phyloP scores from a whole-genome alignment of 257 asterid genomes.

The Fraxinus quadrangulata region DNA sequence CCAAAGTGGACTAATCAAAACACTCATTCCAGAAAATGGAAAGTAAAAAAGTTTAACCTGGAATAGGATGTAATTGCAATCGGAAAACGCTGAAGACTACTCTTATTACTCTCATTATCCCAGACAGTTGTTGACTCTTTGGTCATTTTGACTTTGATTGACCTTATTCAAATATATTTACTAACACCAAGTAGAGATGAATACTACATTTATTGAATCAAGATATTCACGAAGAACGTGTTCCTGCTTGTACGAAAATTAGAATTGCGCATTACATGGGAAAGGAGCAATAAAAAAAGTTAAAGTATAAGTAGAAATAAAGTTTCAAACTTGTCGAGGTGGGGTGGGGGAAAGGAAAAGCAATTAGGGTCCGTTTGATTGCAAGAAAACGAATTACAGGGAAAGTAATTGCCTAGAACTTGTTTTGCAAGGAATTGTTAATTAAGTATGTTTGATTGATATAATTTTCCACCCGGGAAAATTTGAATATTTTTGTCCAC shows the following conservation, averaged over 20 bases:
- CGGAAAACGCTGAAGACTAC: background rate
- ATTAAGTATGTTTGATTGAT: no score
- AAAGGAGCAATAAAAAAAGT: background rate
- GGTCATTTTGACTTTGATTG: background rate
- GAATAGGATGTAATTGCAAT: background rate
- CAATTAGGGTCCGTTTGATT: no score
- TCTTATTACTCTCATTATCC: background rate
- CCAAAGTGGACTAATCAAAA: background rate
- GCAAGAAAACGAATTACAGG: no score
- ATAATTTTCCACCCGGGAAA: no score
- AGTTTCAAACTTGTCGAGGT: no score
- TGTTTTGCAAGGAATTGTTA: no score
- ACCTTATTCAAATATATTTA: background rate
- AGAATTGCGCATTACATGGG: slow-evolving; percentile 3
- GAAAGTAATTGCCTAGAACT: no score
- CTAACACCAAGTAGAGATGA: background rate
- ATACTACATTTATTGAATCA: background rate
- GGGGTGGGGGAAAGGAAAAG: no score
- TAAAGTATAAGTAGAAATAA: slow-evolving; percentile 1
- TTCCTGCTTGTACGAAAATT: background rate
- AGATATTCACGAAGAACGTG: background rate
- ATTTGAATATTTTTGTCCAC: no score
- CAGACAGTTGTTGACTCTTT: background rate
- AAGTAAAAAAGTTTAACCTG: background rate
- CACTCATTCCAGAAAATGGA: background rate